Base-by-base conservation (phyloP, 2,329 filamentous ascomycete genomes). In the Neodidymelliopsis sp. region DNA sequence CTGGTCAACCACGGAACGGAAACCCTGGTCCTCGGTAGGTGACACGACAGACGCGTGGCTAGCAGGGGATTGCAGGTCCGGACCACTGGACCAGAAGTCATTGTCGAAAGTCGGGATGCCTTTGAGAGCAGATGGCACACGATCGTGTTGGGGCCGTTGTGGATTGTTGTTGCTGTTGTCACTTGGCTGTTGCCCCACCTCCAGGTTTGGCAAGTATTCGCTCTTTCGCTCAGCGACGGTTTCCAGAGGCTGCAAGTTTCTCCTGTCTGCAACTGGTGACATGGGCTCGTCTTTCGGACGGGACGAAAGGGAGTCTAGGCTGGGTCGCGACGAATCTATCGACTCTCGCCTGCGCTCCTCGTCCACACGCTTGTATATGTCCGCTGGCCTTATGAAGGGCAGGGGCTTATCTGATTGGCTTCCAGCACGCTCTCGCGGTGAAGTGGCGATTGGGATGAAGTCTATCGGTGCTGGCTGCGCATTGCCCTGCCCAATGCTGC, bases 311-410 rank as follows among this genome's bases (percentile, higher is more conserved):
- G 80, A 79, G 56, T 86, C 84, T 49, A 83, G 65, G 54, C 80
- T 85, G 4, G 83, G 81, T 40, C 82, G 76, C 15, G 78, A 74
- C 8, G 81, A 82, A 2, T 87, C 85, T 47, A 82, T 71, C 1
- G 83, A 84, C 57, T 83, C 79, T 57, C 75, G 80, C 53, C 82
- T 78, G 42, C 79, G 80, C 56, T 89, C 87, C 57, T 90, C 86
- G 41, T 83, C 83, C 69, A 87, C 79, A 5, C 87, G 84, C 63
- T 83, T 87, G 69, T 93, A 92, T 30, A 92, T 87, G 58, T 95
- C 90, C 10, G 87, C 83, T 2, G 90, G 89, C 27, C 88, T 81
- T 46, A 91, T 79, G 57, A 93, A 86, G 0, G 85, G 81, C 15
- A 83, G 72, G 1, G 83, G 69, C 59, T 85, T 86, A 38, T 75